Evolutionary conservation across 2,329 filamentous ascomycete genomes (phyloP).

Genomic region (Aspergillus nomiae): DNA sequence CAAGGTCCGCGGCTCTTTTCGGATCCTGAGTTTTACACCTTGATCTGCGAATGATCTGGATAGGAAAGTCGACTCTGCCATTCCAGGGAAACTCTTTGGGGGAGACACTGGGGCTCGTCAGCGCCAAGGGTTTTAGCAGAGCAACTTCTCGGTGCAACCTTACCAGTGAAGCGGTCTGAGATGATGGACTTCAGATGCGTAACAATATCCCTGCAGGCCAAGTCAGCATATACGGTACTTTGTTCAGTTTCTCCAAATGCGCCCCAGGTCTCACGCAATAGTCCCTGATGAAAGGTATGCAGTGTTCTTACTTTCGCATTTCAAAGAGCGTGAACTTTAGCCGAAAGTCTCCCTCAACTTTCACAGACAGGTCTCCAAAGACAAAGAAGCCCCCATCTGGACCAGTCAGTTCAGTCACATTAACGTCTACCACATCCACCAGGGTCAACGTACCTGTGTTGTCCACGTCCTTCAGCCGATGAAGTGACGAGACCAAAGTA

Average conservation of each 20-base stretch:
- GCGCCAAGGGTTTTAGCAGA: background rate
- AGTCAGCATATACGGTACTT: conserved; percentile 20
- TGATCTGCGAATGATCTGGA: conserved; percentile 85
- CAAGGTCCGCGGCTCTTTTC: conserved; percentile 75
- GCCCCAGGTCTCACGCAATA: background rate
- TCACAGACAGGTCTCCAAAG: conserved; percentile 84
- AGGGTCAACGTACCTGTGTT: conserved; percentile 56
- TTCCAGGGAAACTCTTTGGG: conserved; percentile 73
- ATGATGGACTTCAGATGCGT: conserved; percentile 56
- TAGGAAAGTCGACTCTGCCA: conserved; percentile 78
- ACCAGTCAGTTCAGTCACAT: conserved; percentile 11
- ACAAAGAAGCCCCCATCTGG: conserved; percentile 81
- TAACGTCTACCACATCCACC: background rate
- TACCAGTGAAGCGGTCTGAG: conserved; percentile 70
- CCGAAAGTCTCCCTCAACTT: conserved; percentile 70
- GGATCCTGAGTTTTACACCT: conserved; percentile 76
- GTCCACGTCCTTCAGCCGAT: conserved; percentile 75
- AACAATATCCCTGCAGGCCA: conserved; percentile 41
- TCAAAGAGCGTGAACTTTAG: conserved; percentile 79
- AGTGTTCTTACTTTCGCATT: conserved; percentile 58
- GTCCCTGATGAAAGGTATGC: background rate
- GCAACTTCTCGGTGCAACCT: conserved; percentile 23
- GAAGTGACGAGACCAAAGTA: conserved; percentile 76
- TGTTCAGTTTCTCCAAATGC: background rate
- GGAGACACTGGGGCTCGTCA: conserved; percentile 38